Evolutionary conservation across 305 asterid genomes (phyloP).

Genomic region (Fraxinus dipetala): DNA sequence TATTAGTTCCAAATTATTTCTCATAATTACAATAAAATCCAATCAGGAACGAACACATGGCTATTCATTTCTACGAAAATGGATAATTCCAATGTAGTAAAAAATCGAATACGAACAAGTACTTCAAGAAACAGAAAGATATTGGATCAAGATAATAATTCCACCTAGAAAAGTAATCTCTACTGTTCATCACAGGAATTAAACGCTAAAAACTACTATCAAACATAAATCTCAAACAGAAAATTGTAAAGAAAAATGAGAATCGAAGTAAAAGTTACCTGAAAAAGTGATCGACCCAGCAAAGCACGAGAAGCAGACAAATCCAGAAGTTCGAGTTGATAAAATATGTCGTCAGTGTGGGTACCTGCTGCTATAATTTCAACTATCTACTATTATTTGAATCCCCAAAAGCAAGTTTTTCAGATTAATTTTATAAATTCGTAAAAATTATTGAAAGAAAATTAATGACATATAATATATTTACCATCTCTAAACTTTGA

Average conservation of each 20-base stretch:
- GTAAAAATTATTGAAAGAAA: no score
- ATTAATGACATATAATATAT: no score
- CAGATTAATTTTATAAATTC: background rate
- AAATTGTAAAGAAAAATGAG: background rate
- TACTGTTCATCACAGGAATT: background rate
- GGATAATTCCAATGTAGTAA: background rate
- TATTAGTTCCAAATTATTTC: background rate
- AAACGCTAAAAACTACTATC: background rate
- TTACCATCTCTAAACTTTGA: no score
- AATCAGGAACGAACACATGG: background rate
- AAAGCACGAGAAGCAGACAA: background rate
- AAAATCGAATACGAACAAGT: background rate
- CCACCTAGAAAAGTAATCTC: background rate
- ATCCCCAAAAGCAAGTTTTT: background rate
- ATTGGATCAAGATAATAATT: background rate
- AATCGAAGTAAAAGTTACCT: background rate
- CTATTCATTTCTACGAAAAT: background rate
- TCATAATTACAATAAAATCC: background rate
- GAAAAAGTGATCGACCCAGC: background rate
- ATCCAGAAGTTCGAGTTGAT: background rate
- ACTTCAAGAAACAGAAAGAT: background rate
- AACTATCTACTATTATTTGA: background rate
- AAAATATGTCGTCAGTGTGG: background rate
- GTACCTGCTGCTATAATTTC: background rate
- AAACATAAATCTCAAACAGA: background rate